Base-by-base conservation (phyloP, 257 asterid genomes). In the Solanum etuberosum region DNA sequence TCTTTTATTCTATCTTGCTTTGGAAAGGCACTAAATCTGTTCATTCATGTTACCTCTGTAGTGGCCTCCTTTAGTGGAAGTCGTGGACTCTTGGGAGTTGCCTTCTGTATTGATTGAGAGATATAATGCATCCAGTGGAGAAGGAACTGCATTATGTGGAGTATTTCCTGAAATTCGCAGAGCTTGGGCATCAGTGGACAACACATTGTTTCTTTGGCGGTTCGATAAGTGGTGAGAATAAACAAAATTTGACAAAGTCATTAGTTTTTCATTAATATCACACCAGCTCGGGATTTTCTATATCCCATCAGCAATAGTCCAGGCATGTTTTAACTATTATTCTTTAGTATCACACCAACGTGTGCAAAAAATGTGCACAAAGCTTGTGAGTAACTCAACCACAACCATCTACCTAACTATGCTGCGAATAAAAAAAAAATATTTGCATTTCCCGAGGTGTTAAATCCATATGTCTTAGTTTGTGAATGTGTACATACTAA, bases 161-260 rank as follows among this genome's bases (percentile, higher is more conserved):
- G 93, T 97, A 90, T 97, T 97, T 91, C 97, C 99, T 43, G 99
- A 97, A 90, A 93, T 97, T 87, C 93, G 95, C 35, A 92, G 99
- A 85, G 99, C 99, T 15, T 97, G 99, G 99, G 99, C 99, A 81
- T 95, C 99, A 7, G 98, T 97, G 74, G 99, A 97, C 87, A 95
- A 95, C 92, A 92, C 99, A 29, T 90, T 95, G 85, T 95, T 94
- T 89, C 95, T 97, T 85, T 97, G 98, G 99, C 92, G 99, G 72
- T 97, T 97, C 86, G 98, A 97, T 90, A 97, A 97, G 92, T 94
- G 98, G 99, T 97, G 86, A 92, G 95, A 31, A 51, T 72, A 42
- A 48, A 32, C 84, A 34, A 21, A 38, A 14, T 51, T 85, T 42
- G 85, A 81, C 31, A 48, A 48, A 48, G 65, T 31, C 85, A 48